Evolutionary conservation across 805 yeast genomes (phyloP).

Genomic region (Suhomyces kilbournensis): DNA sequence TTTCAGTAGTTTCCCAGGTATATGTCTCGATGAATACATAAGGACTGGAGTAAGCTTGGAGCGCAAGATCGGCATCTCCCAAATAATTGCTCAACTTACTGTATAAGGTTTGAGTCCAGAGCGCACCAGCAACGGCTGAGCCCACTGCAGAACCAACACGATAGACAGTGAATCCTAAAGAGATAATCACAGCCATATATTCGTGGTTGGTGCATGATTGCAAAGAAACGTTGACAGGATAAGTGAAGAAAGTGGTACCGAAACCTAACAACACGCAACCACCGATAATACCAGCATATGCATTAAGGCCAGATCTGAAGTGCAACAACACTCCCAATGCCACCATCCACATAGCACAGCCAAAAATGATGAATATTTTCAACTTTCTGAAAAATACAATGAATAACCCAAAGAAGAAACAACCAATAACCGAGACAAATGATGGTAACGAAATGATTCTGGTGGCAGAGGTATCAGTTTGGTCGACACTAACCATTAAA

Average conservation of each 20-base stretch:
- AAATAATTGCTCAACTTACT: conserved; percentile 50
- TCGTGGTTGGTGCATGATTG: conserved; percentile 16
- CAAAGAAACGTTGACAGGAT: conserved; percentile 15
- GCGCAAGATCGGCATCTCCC: conserved; percentile 7
- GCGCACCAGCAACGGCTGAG: conserved; percentile 18
- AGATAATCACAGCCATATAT: conserved; percentile 17
- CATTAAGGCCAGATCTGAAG: conserved; percentile 17
- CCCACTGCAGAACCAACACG: conserved; percentile 20
- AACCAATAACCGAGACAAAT: conserved; percentile 15
- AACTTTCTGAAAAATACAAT: conserved; percentile 14
- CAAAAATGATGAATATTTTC: conserved; percentile 22
- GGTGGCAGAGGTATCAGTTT: conserved; percentile 13
- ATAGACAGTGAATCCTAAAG: conserved; percentile 13
- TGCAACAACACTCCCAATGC: conserved; percentile 23
- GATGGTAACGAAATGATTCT: conserved; percentile 13
- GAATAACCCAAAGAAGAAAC: conserved; percentile 14
- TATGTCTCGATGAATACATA: conserved; percentile 7
- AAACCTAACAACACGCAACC: conserved; percentile 16
- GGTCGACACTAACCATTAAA: conserved; percentile 15
- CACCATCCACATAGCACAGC: conserved; percentile 22
- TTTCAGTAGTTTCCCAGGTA: conserved; percentile 9
- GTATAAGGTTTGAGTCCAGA: conserved; percentile 16
- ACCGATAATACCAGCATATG: conserved; percentile 18
- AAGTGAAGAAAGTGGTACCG: conserved; percentile 20
- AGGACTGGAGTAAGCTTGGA: conserved; percentile 8